These are phyloP conservation scores for Melanomma pulvis-pyrius DNA, from an alignment of 495 filamentous ascomycete genomes.

Conservation along the genomic window DNA sequence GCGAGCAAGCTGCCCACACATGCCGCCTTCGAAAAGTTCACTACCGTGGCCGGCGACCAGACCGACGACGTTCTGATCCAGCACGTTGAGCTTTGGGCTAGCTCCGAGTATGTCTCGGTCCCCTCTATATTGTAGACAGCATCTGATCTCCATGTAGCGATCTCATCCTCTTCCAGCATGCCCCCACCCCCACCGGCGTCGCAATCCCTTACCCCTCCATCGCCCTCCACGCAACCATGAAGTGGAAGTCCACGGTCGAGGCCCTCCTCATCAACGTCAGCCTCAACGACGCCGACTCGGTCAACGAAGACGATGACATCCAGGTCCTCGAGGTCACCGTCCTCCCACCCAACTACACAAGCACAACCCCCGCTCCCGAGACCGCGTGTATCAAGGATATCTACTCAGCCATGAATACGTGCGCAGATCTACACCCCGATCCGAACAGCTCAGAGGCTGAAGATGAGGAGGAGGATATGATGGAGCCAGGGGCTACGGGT, in stretches of 20 bases:
- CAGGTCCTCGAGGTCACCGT: conserved; percentile 74
- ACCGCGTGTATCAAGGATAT: conserved; percentile 55
- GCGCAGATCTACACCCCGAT: conserved; percentile 89
- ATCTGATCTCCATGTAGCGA: conserved; percentile 53
- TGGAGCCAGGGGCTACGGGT: conserved; percentile 79
- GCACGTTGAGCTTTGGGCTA: conserved; percentile 73
- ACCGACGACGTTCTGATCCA: conserved; percentile 50
- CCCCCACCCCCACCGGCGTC: conserved; percentile 60
- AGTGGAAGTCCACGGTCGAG: conserved; percentile 52
- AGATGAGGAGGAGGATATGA: conserved; percentile 57
- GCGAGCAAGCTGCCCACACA: conserved; percentile 48
- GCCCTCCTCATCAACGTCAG: conserved; percentile 82
- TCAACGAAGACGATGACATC: conserved; percentile 63
- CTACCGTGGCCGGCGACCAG: conserved; percentile 24
- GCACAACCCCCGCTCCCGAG: conserved; percentile 38
- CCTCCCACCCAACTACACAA: conserved; percentile 54
- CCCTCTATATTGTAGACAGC: neutral
- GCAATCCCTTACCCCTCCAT: conserved; percentile 86
- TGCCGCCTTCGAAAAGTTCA: conserved; percentile 23
- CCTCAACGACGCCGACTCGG: conserved; percentile 52
- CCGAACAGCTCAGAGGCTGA: conserved; percentile 50
- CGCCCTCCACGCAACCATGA: conserved; percentile 84
- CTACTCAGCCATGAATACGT: conserved; percentile 79
- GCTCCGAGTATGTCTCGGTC: conserved; percentile 65
- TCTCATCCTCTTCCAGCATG: conserved; percentile 61